Base-by-base conservation (phyloP, 169 alveolate genomes). In the Besnoitia besnoiti region DNA sequence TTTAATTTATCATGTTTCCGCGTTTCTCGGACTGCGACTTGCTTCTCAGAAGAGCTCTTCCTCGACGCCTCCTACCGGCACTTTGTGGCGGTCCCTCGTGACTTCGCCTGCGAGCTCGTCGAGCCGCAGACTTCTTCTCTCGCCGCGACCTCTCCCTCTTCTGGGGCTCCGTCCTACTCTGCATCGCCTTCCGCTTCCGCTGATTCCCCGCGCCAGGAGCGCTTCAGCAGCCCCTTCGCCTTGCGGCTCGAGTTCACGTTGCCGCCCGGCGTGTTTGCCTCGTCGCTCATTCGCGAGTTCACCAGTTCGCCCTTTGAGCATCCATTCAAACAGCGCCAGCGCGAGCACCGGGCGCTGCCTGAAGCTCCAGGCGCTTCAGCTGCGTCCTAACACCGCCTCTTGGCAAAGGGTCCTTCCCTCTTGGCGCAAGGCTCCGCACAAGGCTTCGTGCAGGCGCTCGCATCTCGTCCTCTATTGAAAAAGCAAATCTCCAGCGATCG, bases 41-140 rank as follows among this genome's bases (percentile, higher is more conserved):
- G 12, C 40, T 77, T 12, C 40, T 1, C 87, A 77, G 87, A 37
- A 14, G 87, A 77, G 16, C 33, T 40, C 35, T 77, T 77, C 30
- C 59, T 77, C 40, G 87, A 77, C 47, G 87, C 59, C 35, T 37
- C 59, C 40, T 77, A 77, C 87, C 87, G 87, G 10, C 87, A 51
- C 59, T 37, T 77, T 39, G 59, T 77, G 16, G n/a, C 87, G 4
- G 12, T 40, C 59, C 87, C 87, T 10, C 50, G 59, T 0, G 59
- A 77, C 30, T 77, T 77, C 33, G 10, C 50, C 10, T 77, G 87
- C 40, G 47, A 30, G 21, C 87, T 77, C 14, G 37, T 67, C 39
- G 37, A 30, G 37, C 80, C 24, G 19, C 80, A 10, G 33, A 19
- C 39, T 77, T 8, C 30, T 77, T 16, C 14, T 51, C 24, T 51